Conservation (phyloP, 179 eudicot genomes). For the Beta macrorhiza region DNA sequence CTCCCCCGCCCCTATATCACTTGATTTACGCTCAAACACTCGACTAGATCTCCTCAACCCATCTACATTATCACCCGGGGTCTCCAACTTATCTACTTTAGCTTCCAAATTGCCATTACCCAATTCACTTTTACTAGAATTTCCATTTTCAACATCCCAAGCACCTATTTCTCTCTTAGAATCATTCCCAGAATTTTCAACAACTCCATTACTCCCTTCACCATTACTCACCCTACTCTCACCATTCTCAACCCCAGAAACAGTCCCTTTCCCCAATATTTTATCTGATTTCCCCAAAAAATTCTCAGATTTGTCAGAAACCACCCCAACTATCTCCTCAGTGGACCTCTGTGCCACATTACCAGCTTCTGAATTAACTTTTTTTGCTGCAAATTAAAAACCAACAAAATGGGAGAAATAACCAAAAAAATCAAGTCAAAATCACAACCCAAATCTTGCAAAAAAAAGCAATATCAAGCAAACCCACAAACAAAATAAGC, state of each 20-base stretch:
- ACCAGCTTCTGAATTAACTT: constrained; percentile 42
- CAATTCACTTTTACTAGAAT: constrained; percentile 17
- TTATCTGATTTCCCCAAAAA: constrained; percentile 39
- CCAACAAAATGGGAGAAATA: constrained; percentile 11
- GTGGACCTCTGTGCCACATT: constrained; percentile 41
- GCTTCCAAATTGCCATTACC: constrained; percentile 24
- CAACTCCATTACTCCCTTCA: constrained; percentile 25
- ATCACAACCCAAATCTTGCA: constrained; percentile 9
- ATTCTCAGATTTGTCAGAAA: constrained; percentile 40
- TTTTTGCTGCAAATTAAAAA: constrained; percentile 56
- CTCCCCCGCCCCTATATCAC: constrained; percentile 40
- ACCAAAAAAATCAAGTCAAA: neutral
- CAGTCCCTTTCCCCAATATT: constrained; percentile 31
- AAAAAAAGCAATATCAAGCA: constrained; percentile 5
- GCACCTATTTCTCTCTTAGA: constrained; percentile 24
- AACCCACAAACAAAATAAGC: constrained; percentile 3
- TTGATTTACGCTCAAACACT: constrained; percentile 35
- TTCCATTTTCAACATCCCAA: constrained; percentile 36
- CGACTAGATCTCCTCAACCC: constrained; percentile 37
- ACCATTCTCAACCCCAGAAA: constrained; percentile 30
- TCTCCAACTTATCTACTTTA: constrained; percentile 32
- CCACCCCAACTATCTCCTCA: constrained; percentile 45
- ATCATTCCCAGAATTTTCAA: constrained; percentile 33
- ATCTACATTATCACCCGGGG: constrained; percentile 33
- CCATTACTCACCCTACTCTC: constrained; percentile 32